Conservation (phyloP, 1,284 basidiomycete genomes). For the Ceratobasidium theobromae region DNA sequence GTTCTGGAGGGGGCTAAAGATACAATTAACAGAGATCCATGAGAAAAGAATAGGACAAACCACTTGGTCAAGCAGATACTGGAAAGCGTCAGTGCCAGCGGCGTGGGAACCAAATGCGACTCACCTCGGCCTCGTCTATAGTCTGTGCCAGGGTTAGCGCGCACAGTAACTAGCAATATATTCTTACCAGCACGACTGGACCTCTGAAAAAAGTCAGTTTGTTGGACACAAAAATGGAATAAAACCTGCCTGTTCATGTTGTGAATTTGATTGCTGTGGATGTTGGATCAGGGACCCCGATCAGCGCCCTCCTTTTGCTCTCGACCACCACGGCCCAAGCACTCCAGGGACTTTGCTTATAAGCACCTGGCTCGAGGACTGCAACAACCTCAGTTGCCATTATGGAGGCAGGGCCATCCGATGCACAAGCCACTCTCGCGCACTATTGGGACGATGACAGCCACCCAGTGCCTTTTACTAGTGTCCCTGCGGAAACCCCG, state of each 20-base stretch:
- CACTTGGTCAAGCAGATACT: constrained; percentile 36
- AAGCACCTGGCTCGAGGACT: no score
- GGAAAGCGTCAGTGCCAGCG: neutral
- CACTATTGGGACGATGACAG: constrained; percentile 29
- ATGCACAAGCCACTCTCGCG: constrained; percentile 24
- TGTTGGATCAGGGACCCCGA: constrained; percentile 25
- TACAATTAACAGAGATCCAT: neutral
- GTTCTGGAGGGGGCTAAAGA: constrained; percentile 29
- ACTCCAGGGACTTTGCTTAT: no score
- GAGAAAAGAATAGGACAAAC: neutral
- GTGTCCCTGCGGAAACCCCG: neutral
- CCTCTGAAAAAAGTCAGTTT: constrained; percentile 26
- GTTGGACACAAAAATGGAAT: neutral
- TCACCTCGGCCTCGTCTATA: constrained; percentile 35
- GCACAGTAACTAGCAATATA: neutral
- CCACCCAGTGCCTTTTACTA: neutral
- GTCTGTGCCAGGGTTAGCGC: constrained; percentile 11
- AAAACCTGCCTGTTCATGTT: constrained; percentile 11
- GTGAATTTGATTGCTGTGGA: constrained; percentile 20
- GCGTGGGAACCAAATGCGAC: constrained; percentile 1
- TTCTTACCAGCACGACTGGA: constrained; percentile 31
- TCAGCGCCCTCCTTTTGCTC: constrained; percentile 8
- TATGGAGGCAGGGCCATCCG: constrained; percentile 13
- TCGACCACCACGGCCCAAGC: constrained; percentile 22
- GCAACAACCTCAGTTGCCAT: no score